Base-by-base conservation (phyloP, 2,329 filamentous ascomycete genomes). In the Penicillium sp. region DNA sequence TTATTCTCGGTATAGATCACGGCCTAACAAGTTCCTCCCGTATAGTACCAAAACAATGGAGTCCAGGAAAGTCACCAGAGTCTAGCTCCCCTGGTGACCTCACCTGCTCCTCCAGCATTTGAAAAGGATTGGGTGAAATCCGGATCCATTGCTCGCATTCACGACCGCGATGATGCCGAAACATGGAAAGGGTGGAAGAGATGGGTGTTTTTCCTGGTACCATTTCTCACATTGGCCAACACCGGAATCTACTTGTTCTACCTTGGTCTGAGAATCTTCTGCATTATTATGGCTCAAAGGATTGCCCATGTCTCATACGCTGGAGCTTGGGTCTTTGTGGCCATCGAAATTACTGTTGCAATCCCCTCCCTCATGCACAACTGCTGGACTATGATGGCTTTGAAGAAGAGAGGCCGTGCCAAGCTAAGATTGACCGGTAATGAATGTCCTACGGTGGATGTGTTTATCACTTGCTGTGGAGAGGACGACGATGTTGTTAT, bases 311-410 rank as follows among this genome's bases (percentile, higher is more conserved):
- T 72, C 23, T 73, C 73, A 2, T 86, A 80, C 59, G 73, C 76
- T 5, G 78, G 80, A 45, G 83, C 83, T 2, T 86, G 83, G 83
- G 66, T 84, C 7, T 86, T 86, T 62, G 81, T 86, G 54, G 80
- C 73, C 25, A 77, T 85, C 56, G 83, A 86, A 33, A 69, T 84
- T 40, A 73, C 75, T n/a, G 77, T 81, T 8, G 80, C 82, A 6
- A 76, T 84, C 52, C 84, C 83, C 6, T 78, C 81, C 4, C 71
- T 85, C 37, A 78, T 84, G 75, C 83, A 86, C 73, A 83, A 84
- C 63, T 73, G 79, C 38, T 85, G 82, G 81, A 84, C 82, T 2
- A 80, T 86, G 77, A 78, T 80, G 73, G 80, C 82, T 0, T 71
- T 85, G 61, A 84, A 84, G 72, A 80, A 80, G 71, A 75, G 84